These are phyloP conservation scores for Diaporthe batatas DNA, from an alignment of 2,329 filamentous ascomycete species.

Conservation along the genomic window DNA sequence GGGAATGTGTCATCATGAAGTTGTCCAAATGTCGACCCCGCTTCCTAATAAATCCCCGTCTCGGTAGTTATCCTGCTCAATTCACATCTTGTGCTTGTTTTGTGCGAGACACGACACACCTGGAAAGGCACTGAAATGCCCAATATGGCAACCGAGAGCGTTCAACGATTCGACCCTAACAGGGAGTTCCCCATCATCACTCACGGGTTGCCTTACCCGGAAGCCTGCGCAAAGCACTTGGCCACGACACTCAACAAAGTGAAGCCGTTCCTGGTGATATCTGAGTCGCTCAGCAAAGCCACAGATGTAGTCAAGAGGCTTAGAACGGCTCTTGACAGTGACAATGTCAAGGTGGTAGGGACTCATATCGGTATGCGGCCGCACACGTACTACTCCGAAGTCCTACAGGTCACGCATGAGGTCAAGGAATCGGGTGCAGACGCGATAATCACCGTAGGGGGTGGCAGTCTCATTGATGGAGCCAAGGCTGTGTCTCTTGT, in stretches of 20 bases:
- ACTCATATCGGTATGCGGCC: conserved; percentile 42
- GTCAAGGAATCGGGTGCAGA: conserved; percentile 40
- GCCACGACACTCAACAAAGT: conserved; percentile 37
- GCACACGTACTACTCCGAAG: conserved; percentile 45
- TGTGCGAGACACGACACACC: neutral
- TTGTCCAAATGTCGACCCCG: conserved; percentile 1
- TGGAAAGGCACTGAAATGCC: neutral
- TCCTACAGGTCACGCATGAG: conserved; percentile 40
- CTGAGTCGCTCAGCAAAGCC: conserved; percentile 42
- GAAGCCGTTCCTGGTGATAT: conserved; percentile 43
- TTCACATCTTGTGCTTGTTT: neutral
- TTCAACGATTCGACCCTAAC: conserved; percentile 39
- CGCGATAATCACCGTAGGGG: conserved; percentile 43
- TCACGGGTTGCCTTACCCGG: conserved; percentile 41
- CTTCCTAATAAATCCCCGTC: neutral
- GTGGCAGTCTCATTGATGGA: conserved; percentile 44
- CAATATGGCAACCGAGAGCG: conserved; percentile 36
- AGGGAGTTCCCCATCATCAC: conserved; percentile 42
- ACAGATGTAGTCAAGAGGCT: conserved; percentile 43
- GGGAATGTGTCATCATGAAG: neutral
- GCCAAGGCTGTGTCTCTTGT: conserved; percentile 43
- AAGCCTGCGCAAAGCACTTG: conserved; percentile 42
- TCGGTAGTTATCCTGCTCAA: conserved; percentile 6
- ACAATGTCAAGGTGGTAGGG: conserved; percentile 36
- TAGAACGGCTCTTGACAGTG: conserved; percentile 31